Percentiles rank a stretch among this genome's conserved stretches.
These are phyloP conservation scores for Stemphylium vesicarium DNA, from an alignment of 2,329 filamentous ascomycete genomes.

Conservation along the genomic window DNA sequence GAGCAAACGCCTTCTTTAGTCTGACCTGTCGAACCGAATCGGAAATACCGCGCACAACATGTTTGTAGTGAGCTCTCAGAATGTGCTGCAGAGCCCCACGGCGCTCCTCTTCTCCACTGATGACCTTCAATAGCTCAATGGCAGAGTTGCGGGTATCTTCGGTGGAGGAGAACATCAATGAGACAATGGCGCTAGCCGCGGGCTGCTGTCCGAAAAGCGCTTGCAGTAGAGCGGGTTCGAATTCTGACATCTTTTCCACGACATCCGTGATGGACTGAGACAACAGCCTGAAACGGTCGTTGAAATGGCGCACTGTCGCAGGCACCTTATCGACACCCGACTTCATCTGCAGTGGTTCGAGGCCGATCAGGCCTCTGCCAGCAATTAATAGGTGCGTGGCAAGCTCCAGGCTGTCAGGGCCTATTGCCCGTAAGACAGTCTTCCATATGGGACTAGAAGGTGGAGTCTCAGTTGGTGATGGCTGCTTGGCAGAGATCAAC, in stretches of 20 bases:
- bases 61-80: slow-evolving; percentile 62
- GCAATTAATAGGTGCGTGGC: slow-evolving; percentile 76
- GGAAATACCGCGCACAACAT: slow-evolving; percentile 63
- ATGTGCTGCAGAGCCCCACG: slow-evolving; percentile 67
- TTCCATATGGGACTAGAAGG: slow-evolving; percentile 82
- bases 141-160: slow-evolving; percentile 79
- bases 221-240: slow-evolving; percentile 71
- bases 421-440: slow-evolving; percentile 71
- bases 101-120: slow-evolving; percentile 72
- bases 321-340: slow-evolving; percentile 48
- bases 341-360: slow-evolving; percentile 70
- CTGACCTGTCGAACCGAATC: slow-evolving; percentile 63
- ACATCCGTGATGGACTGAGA: slow-evolving; percentile 72
- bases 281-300: slow-evolving; percentile 69
- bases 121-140: slow-evolving; percentile 80
- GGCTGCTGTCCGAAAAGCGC: slow-evolving; percentile 71
- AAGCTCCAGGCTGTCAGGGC: slow-evolving; percentile 71
- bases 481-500: slow-evolving; percentile 65
- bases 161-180: slow-evolving; percentile 81
- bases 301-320: slow-evolving; percentile 74
- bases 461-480: slow-evolving; percentile 69
- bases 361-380: slow-evolving; percentile 71
- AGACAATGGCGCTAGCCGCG: slow-evolving; percentile 76
- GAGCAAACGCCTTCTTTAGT: slow-evolving; percentile 64
- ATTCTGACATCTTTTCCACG: slow-evolving; percentile 79